A percentile compares a stretch with the other conserved stretches of the same genome.
Conservation (phyloP, 495 filamentous ascomycete species). For the Barbatosphaeria neglecta region DNA sequence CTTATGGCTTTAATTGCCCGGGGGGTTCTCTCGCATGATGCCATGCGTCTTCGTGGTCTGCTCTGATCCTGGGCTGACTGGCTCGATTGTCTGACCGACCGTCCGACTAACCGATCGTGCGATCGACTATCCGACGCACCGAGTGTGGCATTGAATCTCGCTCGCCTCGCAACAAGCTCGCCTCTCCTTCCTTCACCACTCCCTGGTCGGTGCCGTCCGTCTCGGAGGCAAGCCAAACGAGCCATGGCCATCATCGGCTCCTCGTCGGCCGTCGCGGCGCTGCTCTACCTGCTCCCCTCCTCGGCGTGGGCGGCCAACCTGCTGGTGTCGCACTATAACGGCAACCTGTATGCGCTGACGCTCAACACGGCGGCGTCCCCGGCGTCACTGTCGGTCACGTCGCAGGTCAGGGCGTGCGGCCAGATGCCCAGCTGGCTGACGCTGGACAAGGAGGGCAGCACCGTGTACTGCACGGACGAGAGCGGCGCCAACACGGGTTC, state of each 20-base stretch:
- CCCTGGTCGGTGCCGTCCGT: neutral
- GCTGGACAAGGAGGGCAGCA: conserved; percentile 26
- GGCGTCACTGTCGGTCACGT: conserved; percentile 21
- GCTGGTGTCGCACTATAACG: conserved; percentile 31
- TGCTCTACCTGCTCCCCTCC: conserved; percentile 16
- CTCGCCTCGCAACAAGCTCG: no score
- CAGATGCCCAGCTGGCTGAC: conserved; percentile 45
- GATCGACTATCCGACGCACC: no score
- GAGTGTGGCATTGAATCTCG: no score
- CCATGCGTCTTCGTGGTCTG: neutral
- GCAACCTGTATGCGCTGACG: conserved; percentile 26
- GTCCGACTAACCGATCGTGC: no score
- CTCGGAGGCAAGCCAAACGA: neutral
- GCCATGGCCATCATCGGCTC: conserved; percentile 17
- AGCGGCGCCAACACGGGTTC: conserved; percentile 24
- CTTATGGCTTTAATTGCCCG: neutral
- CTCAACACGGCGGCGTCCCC: conserved; percentile 7
- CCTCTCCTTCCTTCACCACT: neutral
- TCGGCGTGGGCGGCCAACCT: conserved; percentile 23
- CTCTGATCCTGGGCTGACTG: neutral
- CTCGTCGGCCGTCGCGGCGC: conserved; percentile 11
- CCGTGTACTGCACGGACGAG: conserved; percentile 53
- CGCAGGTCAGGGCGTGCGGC: conserved; percentile 20
- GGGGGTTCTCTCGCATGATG: neutral
- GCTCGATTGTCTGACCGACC: no score